phyloP scores from a whole-genome alignment of 202 grass and related monocot species.

The Carex arenaria region DNA sequence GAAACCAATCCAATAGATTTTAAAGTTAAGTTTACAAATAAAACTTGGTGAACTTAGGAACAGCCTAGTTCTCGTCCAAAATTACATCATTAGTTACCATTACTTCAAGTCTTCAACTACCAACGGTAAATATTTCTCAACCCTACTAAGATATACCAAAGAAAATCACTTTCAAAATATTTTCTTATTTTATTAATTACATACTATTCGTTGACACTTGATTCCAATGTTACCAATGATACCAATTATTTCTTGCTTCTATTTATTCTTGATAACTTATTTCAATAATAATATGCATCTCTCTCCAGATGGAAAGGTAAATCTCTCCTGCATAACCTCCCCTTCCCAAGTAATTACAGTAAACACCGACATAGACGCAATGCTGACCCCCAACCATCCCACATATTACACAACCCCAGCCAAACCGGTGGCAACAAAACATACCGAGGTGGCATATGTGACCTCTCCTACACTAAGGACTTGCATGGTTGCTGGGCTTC shows the following conservation, averaged over 20 bases:
- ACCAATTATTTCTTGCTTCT: not conserved
- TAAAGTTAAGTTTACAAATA: too few relatives aligned
- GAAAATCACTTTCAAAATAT: too few relatives aligned
- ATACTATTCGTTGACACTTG: not conserved
- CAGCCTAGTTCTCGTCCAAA: too few relatives aligned
- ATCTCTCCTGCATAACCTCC: constrained; percentile 1
- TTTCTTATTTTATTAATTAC: too few relatives aligned
- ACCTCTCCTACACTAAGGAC: constrained; percentile 65
- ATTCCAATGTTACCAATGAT: too few relatives aligned
- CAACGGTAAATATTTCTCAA: too few relatives aligned
- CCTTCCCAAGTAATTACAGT: constrained; percentile 49
- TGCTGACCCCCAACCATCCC: not conserved
- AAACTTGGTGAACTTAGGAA: too few relatives aligned
- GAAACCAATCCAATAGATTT: too few relatives aligned
- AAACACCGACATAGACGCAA: constrained; percentile 50
- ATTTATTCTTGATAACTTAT: not conserved
- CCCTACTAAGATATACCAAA: too few relatives aligned
- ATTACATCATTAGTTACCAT: too few relatives aligned
- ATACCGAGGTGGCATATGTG: constrained; percentile 55
- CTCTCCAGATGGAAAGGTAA: constrained; percentile 53
- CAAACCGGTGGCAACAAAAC: constrained; percentile 48
- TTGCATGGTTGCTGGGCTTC: constrained; percentile 51
- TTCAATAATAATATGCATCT: not conserved
- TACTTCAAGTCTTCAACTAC: too few relatives aligned
- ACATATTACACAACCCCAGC: constrained; percentile 8